Conservation (phyloP, 139 green algal genomes). For the Chlorella sp. region DNA sequence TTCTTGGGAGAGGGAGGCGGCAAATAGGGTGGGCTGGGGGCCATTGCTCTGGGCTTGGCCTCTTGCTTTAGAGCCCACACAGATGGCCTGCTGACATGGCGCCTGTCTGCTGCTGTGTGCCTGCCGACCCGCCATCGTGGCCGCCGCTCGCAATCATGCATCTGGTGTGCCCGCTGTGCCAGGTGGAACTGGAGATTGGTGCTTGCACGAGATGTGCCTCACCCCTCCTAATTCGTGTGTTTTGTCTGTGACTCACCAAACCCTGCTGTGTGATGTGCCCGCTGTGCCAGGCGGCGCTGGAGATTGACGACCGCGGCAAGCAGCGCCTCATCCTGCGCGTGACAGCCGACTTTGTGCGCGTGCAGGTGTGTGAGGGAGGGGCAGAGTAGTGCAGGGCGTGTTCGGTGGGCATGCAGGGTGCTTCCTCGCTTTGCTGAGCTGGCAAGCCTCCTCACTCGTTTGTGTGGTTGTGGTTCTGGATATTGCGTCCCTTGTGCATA, state of each 20-base stretch:
- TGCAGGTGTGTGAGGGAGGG: slow-evolving; percentile 58
- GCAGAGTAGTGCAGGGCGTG: no score
- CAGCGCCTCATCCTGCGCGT: slow-evolving; percentile 57
- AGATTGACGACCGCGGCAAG: slow-evolving; percentile 73
- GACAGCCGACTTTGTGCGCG: slow-evolving; percentile 74
- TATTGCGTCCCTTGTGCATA: no score
- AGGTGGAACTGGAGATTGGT: slow-evolving; percentile 76
- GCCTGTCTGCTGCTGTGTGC: no score
- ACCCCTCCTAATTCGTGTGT: neutral
- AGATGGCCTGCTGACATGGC: no score
- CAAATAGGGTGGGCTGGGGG: no score
- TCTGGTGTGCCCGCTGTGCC: neutral
- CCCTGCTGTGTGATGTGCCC: neutral
- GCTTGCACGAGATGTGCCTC: neutral
- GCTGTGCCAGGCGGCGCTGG: slow-evolving; percentile 59
- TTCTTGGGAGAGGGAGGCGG: no score
- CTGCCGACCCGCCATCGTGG: slow-evolving; percentile 9
- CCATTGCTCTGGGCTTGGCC: neutral
- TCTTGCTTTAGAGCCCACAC: neutral
- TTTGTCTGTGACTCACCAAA: neutral
- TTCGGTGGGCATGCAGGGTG: neutral
- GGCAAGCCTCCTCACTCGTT: neutral
- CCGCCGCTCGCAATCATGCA: no score
- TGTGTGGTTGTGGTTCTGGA: no score
- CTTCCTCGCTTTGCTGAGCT: neutral